Evolutionary conservation across 2,329 filamentous ascomycete genomes (phyloP).

Genomic region (Botrytis elliptica): DNA sequence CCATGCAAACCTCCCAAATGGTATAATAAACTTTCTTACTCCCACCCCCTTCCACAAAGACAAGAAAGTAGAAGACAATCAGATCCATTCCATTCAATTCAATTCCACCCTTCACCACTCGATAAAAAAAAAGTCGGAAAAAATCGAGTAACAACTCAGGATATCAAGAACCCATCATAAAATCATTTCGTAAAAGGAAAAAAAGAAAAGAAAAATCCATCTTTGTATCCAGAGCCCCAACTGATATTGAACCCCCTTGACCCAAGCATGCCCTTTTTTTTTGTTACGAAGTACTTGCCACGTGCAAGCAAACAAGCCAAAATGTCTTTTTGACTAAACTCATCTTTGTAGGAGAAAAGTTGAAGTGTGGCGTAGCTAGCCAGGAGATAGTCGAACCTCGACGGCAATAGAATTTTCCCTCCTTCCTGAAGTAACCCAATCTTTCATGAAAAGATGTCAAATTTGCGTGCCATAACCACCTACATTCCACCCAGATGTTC

Average conservation of each 20-base stretch:
- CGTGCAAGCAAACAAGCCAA: constrained; percentile 11
- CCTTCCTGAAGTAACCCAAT: constrained; percentile 9
- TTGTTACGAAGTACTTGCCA: constrained; percentile 2
- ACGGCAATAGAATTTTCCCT: constrained; percentile 1
- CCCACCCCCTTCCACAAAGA: not conserved
- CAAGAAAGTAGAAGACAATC: constrained; percentile 5
- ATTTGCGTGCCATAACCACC: constrained; percentile 13
- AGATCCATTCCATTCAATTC: not conserved
- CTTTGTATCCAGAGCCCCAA: constrained; percentile 19
- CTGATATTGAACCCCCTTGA: constrained; percentile 20
- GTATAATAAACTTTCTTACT: constrained; percentile 7
- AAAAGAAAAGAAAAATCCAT: not conserved
- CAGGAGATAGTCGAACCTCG: not conserved
- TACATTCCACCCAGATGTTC: constrained; percentile 9
- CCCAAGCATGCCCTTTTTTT: constrained; percentile 10
- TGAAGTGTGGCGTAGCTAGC: not conserved
- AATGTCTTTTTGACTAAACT: not conserved
- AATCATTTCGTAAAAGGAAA: constrained; percentile 17
- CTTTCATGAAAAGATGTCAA: constrained; percentile 18
- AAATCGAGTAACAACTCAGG: constrained; percentile 14
- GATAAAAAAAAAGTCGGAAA: not conserved
- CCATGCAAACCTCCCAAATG: constrained; percentile 17
- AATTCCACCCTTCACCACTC: not conserved
- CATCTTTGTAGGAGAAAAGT: not conserved
- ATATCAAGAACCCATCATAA: constrained; percentile 22